Evolutionary conservation across 116 monocot species (phyloP).

Genomic region (Posidonia oceanica): DNA sequence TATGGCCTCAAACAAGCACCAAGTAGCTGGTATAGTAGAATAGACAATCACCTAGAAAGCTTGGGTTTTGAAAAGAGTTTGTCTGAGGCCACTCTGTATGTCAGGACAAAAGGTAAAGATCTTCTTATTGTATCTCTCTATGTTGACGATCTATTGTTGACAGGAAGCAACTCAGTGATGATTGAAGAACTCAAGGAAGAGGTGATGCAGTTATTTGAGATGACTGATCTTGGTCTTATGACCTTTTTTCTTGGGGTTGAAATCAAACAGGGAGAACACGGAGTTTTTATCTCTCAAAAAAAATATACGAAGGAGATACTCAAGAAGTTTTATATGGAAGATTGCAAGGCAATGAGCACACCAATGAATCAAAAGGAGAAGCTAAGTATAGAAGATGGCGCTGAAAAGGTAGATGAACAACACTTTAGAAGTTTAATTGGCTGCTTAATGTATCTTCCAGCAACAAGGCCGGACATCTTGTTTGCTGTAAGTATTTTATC

Average conservation of each 20-base stretch:
- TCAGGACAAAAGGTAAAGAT: not conserved
- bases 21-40: not conserved
- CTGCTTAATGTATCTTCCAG: not conserved
- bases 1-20: not conserved
- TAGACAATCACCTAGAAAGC: not conserved
- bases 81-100: not conserved
- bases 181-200: too few relatives aligned
- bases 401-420: not conserved
- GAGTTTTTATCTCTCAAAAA: not conserved
- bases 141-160: slow-evolving; percentile 1
- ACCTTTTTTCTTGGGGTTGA: not conserved
- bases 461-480: not conserved
- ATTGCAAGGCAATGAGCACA: not conserved
- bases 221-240: not conserved
- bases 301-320: slow-evolving; percentile 4
- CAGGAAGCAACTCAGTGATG: not conserved
- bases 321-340: not conserved
- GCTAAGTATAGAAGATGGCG: too few relatives aligned
- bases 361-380: slow-evolving; percentile 2
- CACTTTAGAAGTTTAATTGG: not conserved
- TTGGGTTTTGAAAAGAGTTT: not conserved
- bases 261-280: not conserved
- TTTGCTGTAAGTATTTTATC: slow-evolving; percentile 1
- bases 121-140: not conserved
- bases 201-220: too few relatives aligned